Percentiles rank a stretch among this genome's conserved stretches.
phyloP scores from a whole-genome alignment of 495 filamentous ascomycete genomes.

The Aspergillus steynii region DNA sequence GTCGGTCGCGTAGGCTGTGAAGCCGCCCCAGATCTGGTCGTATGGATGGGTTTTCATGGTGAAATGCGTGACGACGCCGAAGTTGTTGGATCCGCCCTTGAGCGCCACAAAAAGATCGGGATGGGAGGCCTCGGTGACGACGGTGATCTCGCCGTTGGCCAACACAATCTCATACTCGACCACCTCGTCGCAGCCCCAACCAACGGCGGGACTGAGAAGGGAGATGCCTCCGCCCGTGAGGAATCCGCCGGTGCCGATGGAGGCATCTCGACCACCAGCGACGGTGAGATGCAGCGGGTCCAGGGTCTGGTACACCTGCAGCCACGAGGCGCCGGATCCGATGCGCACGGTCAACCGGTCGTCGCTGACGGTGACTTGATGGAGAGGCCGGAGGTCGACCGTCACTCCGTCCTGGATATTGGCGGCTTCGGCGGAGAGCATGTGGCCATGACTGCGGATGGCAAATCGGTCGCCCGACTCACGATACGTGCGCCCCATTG shows the following conservation, averaged over 20 bases:
- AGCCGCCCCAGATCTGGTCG: background rate
- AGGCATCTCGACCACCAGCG: background rate
- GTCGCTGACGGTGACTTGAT: background rate
- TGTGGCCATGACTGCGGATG: conserved; percentile 1
- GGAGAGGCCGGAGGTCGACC: background rate
- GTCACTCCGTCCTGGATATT: conserved; percentile 4
- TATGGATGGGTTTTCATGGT: background rate
- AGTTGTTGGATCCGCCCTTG: conserved; percentile 5
- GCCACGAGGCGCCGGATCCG: background rate
- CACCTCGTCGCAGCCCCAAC: conserved; percentile 1
- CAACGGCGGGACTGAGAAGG: background rate
- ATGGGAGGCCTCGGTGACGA: background rate
- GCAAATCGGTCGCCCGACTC: conserved; percentile 1
- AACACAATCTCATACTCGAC: conserved; percentile 3
- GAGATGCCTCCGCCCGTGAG: background rate
- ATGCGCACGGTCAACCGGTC: background rate
- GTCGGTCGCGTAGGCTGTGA: background rate
- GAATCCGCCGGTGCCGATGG: background rate
- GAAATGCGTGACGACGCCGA: conserved; percentile 7
- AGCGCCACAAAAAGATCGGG: conserved; percentile 3
- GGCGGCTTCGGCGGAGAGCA: no score
- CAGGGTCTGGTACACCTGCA: background rate
- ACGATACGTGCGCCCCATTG: background rate
- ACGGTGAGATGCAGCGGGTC: background rate
- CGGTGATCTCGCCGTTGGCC: background rate